A percentile compares a stretch with the other conserved stretches of the same genome.
Conservation (phyloP, 2,329 filamentous ascomycete genomes). For the Ascochyta viciae-villosae region DNA sequence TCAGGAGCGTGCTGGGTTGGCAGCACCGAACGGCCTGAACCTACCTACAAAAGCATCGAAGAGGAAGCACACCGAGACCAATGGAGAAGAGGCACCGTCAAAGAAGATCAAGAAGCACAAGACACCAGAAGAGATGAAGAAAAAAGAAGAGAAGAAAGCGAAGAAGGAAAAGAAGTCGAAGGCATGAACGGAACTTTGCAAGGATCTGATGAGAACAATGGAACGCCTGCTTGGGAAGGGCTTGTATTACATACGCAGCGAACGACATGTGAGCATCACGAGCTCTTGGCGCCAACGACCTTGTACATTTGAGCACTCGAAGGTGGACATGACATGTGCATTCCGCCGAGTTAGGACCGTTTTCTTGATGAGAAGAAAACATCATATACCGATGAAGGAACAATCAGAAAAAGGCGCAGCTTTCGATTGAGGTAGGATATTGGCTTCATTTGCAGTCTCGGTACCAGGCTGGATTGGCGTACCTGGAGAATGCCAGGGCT, state of each 20-base stretch:
- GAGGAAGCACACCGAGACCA: slow-evolving; percentile 46
- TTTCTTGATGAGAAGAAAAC: background rate
- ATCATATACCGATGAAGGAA: background rate
- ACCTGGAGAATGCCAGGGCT: background rate
- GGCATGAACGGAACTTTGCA: slow-evolving; percentile 20
- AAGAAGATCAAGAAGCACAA: slow-evolving; percentile 52
- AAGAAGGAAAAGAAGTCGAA: slow-evolving; percentile 44
- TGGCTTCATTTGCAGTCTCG: background rate
- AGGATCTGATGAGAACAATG: background rate
- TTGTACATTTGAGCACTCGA: background rate
- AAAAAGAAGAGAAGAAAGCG: slow-evolving; percentile 48
- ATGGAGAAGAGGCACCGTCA: slow-evolving; percentile 40
- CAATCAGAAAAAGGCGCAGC: background rate
- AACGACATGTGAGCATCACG: background rate
- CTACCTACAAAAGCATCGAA: slow-evolving; percentile 41
- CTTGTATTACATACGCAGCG: background rate
- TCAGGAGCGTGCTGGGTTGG: slow-evolving; percentile 41
- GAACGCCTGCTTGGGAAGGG: background rate
- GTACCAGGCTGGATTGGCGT: background rate
- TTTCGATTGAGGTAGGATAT: background rate
- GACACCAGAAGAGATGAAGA: slow-evolving; percentile 44
- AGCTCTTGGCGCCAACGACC: background rate
- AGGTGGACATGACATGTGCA: background rate
- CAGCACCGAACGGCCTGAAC: slow-evolving; percentile 32
- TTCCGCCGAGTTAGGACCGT: background rate